Evolutionary conservation across 345 rosid species (phyloP), one percentile per base, ranked within the genome.

Genomic region (Pelargonium nanum): DNA sequence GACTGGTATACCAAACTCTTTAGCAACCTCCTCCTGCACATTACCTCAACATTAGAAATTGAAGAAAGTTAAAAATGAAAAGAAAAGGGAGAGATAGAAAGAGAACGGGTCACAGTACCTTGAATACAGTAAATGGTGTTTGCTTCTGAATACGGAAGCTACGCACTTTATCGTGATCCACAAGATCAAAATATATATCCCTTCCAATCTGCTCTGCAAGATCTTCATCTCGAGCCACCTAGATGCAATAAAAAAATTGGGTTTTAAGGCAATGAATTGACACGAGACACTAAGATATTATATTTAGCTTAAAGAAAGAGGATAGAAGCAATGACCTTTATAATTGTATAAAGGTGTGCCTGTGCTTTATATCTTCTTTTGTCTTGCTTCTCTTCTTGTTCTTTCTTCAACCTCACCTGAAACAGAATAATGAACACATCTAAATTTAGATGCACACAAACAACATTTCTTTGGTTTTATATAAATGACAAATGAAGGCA

Each of bases 141-240:
- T 89, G 97, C 68, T 93, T 89, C 75, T 87, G 96, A 62, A 93
- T 77, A 50, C 96, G 97, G 59, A 93, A 93, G 72, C 88, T 93
- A 28, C 78, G 80, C 60, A 93, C 96, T 81, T 89, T 93, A 61
- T 87, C 97, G 75, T 93, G 97, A 79, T 93, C 96, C 69, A 93
- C 97, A 62, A 93, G 97, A 70, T 93, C 99, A 74, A 93, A 93
- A 72, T 82, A 93, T 67, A 87, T 85, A 70, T 84, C 94, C 79
- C 74, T 87, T 62, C 99, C 99, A 70, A 89, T 85, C 74, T 93
- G 99, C 70, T 85, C 89, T 24, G 62, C 70, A 55, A 93, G 74
- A 77, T 93, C 99, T 76, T 84, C 88, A 69, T 89, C 89, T 53
- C 91, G 81, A 48, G 97, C 89, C 52, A 83, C 84, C 89, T 83